Evolutionary conservation across 805 yeast genomes (phyloP).

Genomic region (Yamadazyma sp.): DNA sequence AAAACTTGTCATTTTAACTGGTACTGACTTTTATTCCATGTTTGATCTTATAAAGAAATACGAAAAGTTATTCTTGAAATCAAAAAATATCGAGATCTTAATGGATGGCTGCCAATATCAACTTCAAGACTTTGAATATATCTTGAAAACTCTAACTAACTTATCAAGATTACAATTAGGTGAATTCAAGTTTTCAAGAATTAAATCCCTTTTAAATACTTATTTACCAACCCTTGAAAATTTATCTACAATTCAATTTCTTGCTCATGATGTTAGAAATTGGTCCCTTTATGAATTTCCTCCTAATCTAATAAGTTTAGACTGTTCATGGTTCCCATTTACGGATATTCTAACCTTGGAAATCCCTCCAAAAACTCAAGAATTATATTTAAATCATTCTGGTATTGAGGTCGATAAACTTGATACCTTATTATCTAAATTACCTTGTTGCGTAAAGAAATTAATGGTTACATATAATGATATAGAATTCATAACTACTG

Average conservation of each 20-base stretch:
- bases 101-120: conserved; percentile 25
- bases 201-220: conserved; percentile 3
- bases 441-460: conserved; percentile 23
- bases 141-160: conserved; percentile 17
- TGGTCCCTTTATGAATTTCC: conserved; percentile 32
- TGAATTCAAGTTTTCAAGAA: conserved; percentile 16
- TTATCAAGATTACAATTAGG: conserved; percentile 29
- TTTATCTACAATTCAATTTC: conserved; percentile 25
- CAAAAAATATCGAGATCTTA: conserved; percentile 22
- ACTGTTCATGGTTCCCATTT: conserved; percentile 32
- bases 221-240: conserved; percentile 11
- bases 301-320: conserved; percentile 22
- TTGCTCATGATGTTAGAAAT: conserved; percentile 29
- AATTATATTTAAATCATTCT: conserved; percentile 31
- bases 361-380: conserved; percentile 19
- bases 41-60: conserved; percentile 21
- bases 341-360: conserved; percentile 24
- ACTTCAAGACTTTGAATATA: conserved; percentile 17
- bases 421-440: conserved; percentile 8
- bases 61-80: conserved; percentile 14
- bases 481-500: conserved; percentile 12
- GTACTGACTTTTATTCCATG: conserved; percentile 29
- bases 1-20: conserved; percentile 24
- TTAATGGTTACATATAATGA: conserved; percentile 34
- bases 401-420: conserved; percentile 3